These are phyloP conservation scores for Thoreauomyces humboldtii DNA, from an alignment of 192 early-diverging fungal genomes.

Conservation along the genomic window DNA sequence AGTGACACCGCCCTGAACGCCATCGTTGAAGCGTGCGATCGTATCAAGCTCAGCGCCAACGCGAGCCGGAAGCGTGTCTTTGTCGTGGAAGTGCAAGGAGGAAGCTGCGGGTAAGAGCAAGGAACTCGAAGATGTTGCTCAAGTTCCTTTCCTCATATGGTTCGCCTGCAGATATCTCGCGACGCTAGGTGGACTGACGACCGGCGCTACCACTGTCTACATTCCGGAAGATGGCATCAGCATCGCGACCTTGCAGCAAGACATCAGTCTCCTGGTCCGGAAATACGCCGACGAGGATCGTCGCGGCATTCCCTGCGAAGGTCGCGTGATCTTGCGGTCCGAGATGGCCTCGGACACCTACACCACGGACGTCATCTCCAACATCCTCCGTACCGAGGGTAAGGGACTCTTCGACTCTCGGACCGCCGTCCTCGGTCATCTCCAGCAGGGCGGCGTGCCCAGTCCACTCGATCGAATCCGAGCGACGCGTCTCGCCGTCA, in stretches of 20 bases:
- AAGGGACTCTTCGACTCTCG: constrained; percentile 85
- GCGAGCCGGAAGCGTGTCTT: constrained; percentile 90
- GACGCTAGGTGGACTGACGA: constrained; percentile 76
- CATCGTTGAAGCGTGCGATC: constrained; percentile 86
- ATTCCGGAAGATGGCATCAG: constrained; percentile 90
- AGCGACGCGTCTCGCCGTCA: constrained; percentile 82
- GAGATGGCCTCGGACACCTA: constrained; percentile 71
- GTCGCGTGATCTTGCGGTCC: constrained; percentile 78
- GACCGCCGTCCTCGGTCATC: constrained; percentile 88
- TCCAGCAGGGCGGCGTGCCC: constrained; percentile 93
- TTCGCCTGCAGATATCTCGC: constrained; percentile 62
- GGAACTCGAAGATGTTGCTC: background rate
- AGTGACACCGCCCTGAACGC: constrained; percentile 94
- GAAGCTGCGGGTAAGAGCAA: constrained; percentile 74
- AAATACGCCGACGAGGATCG: constrained; percentile 78
- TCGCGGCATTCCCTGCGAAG: constrained; percentile 59
- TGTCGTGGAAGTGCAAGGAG: constrained; percentile 96
- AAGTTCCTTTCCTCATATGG: background rate
- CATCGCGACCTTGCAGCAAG: constrained; percentile 75
- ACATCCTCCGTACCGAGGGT: constrained; percentile 85
- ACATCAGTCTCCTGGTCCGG: constrained; percentile 74
- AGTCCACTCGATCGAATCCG: constrained; percentile 93
- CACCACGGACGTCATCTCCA: constrained; percentile 82
- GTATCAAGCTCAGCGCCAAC: constrained; percentile 89
- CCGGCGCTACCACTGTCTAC: constrained; percentile 88